Evolutionary conservation across 768 basidiomycete species (phyloP).

Genomic region (Tulasnella calospora): DNA sequence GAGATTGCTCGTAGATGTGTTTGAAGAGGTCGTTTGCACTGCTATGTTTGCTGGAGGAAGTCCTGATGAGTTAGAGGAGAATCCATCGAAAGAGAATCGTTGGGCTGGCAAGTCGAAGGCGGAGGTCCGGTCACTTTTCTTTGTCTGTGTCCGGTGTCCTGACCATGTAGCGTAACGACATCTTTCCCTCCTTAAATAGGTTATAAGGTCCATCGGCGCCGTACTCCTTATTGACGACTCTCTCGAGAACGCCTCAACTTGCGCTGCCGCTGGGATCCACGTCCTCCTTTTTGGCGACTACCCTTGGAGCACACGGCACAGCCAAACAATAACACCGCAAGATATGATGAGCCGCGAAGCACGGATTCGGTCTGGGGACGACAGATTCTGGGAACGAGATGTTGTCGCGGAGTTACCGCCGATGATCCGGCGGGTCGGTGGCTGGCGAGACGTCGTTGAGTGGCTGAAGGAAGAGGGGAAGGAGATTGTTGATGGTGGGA

Average conservation of each 20-base stretch:
- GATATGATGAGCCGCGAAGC: slow-evolving; percentile 15
- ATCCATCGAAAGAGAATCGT: neutral
- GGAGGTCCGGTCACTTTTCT: neutral
- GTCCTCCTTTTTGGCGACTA: slow-evolving; percentile 15
- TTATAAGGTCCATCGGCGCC: neutral
- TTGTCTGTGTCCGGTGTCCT: neutral
- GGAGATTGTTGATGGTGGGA: neutral
- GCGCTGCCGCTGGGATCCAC: neutral
- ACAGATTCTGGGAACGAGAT: slow-evolving; percentile 11
- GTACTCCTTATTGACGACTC: slow-evolving; percentile 21
- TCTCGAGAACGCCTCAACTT: slow-evolving; percentile 6
- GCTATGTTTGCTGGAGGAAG: neutral
- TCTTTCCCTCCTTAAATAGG: neutral
- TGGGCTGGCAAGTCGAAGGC: slow-evolving; percentile 18
- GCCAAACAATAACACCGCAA: neutral
- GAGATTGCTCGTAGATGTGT: neutral
- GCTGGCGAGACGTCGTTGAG: slow-evolving; percentile 16
- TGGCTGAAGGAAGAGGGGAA: slow-evolving; percentile 15
- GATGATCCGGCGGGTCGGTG: neutral
- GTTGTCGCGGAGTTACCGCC: slow-evolving; percentile 6
- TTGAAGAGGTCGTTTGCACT: slow-evolving; percentile 16
- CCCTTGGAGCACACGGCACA: neutral
- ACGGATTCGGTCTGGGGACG: slow-evolving; percentile 10
- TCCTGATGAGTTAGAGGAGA: neutral
- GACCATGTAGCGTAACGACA: no score